Percentiles rank a stretch among this genome's conserved stretches.
phyloP scores from a whole-genome alignment of 257 asterid species.

The Vinca minor region DNA sequence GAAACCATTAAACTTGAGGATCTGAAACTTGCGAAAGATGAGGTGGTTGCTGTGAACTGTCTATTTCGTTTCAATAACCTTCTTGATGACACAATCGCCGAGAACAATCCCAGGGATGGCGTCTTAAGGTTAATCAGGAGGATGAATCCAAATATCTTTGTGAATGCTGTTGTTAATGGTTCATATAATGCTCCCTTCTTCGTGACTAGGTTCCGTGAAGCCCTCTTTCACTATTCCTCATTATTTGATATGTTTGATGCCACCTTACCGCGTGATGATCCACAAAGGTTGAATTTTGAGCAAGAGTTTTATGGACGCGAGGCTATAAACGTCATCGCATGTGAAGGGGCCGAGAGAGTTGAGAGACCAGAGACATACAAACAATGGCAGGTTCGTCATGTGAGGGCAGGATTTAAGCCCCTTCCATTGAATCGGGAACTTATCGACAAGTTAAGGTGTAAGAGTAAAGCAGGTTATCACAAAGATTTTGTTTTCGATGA shows the following conservation, averaged over 20 bases:
- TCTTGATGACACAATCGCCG: slow-evolving; percentile 65
- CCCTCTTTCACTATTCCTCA: slow-evolving; percentile 72
- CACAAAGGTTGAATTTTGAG: slow-evolving; percentile 58
- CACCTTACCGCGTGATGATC: slow-evolving; percentile 60
- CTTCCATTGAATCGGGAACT: slow-evolving; percentile 41
- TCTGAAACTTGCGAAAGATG: slow-evolving; percentile 49
- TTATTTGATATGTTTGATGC: slow-evolving; percentile 78
- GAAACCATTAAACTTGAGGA: slow-evolving; percentile 63
- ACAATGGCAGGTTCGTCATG: slow-evolving; percentile 75
- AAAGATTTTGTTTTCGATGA: slow-evolving; percentile 60
- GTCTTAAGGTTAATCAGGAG: slow-evolving; percentile 49
- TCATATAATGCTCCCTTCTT: slow-evolving; percentile 72
- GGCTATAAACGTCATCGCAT: slow-evolving; percentile 67
- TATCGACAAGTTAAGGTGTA: slow-evolving; percentile 43
- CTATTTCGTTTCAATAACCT: slow-evolving; percentile 48
- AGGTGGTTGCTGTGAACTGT: slow-evolving; percentile 69
- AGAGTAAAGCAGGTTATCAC: slow-evolving; percentile 44
- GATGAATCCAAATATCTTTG: slow-evolving; percentile 65
- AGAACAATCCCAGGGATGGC: slow-evolving; percentile 65
- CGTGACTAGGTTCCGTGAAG: slow-evolving; percentile 83
- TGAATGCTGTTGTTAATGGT: slow-evolving; percentile 48
- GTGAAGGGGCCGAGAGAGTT: slow-evolving; percentile 82
- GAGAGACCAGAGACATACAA: slow-evolving; percentile 89
- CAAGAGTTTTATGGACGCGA: slow-evolving; percentile 71
- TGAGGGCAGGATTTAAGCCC: slow-evolving; percentile 72